Conservation (phyloP, 805 yeast species). For the Kodamaea restingae region DNA sequence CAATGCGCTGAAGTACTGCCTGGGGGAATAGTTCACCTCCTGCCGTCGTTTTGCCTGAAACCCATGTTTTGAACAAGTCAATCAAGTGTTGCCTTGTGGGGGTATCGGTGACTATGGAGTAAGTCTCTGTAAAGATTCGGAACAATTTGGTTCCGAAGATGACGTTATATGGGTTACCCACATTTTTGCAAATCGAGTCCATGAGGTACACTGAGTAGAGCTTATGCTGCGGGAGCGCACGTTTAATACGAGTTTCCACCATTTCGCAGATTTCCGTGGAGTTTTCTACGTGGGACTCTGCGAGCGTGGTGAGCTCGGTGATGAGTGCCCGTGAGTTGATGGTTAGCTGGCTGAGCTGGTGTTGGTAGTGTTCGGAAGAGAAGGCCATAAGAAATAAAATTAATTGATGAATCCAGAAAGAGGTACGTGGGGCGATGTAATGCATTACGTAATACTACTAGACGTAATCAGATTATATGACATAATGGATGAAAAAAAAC, state of each 20-base stretch:
- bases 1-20: slow-evolving; percentile 28
- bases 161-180: slow-evolving; percentile 42
- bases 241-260: slow-evolving; percentile 33
- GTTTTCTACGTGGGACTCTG: slow-evolving; percentile 30
- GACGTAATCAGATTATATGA: too few species aligned
- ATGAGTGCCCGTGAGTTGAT: slow-evolving; percentile 37
- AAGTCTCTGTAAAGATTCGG: slow-evolving; percentile 35
- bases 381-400: slow-evolving; percentile 4
- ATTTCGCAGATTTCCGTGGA: slow-evolving; percentile 31
- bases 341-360: slow-evolving; percentile 31
- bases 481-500: too few species aligned
- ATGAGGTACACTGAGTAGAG: slow-evolving; percentile 32
- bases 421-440: too few species aligned
- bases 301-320: slow-evolving; percentile 36
- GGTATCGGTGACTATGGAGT: slow-evolving; percentile 37
- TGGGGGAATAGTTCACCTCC: slow-evolving; percentile 34
- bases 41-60: slow-evolving; percentile 28
- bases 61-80: slow-evolving; percentile 41
- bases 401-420: too few species aligned
- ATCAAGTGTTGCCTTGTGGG: slow-evolving; percentile 37
- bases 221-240: slow-evolving; percentile 37
- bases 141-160: slow-evolving; percentile 33
- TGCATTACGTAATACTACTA: too few species aligned
- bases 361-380: slow-evolving; percentile 18
- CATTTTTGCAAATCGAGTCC: slow-evolving; percentile 41